Base-by-base conservation (phyloP, 805 yeast species). In the Cyberlindnera subsufficiens region DNA sequence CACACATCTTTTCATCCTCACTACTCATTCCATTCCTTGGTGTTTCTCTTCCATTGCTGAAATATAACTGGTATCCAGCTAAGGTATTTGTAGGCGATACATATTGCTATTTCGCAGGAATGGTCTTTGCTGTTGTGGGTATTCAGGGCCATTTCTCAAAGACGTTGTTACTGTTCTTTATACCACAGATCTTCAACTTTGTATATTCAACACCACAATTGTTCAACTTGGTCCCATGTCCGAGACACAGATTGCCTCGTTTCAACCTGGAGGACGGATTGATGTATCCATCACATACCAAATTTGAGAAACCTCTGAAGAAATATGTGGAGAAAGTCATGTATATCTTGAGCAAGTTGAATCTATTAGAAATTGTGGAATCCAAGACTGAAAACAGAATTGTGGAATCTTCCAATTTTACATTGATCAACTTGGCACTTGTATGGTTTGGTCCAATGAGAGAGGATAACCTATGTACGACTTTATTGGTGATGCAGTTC, bases 91-190 rank as follows among this genome's bases (percentile, higher is more conserved):
- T 93, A 7, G 99, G 99, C 27, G 99, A 93, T 60, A 91, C 99
- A 0, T 93, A 85, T 69, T 93, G 99, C 66, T 93, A 93, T 65
- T 90, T 93, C 63, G 88, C 96, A 20, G 99, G 99, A 4, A 93
- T 93, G 99, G 96, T 93, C 1, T 89, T 93, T 64, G 99, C 98
- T 0, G 93, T 90, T 22, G 96, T 87, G 27, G 98, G 97, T 1
- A 93, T 93, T 30, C 72, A 87, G 45, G 98, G 98, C 1, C 99
- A 93, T 68, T 93, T 90, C 63, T 87, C 96, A 35, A 93, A 93
- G 65, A 93, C 99, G 0, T 68, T 91, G 52, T 68, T 93, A 64
- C 64, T 90, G 30, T 82, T 93, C 57, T 84, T 93, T 60, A 67
- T 87, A 34, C 98, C 98, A 3, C 99, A 93, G 65, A 86, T 93